Percentiles rank a stretch among this genome's conserved stretches.
Evolutionary conservation across 805 yeast species (phyloP).

Genomic region (Hanseniaspora lachancei): DNA sequence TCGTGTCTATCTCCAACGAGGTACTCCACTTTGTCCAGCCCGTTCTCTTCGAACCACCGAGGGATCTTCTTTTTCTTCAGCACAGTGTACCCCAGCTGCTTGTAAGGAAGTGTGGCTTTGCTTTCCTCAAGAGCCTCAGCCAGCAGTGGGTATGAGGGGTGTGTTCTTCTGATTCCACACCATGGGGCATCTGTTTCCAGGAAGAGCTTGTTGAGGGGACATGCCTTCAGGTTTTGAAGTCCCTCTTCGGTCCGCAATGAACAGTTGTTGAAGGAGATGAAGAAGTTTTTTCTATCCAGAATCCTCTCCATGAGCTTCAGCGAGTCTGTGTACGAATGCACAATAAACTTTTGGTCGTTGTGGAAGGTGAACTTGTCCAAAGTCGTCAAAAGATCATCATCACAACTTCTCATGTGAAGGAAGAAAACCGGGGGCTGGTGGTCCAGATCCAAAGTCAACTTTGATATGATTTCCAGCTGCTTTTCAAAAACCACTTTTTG

Average conservation of each 20-base stretch:
- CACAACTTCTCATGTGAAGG: conserved; percentile 78
- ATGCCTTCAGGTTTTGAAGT: conserved; percentile 33
- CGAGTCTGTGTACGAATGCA: conserved; percentile 90
- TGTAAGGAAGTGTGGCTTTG: background rate
- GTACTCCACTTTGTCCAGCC: conserved; percentile 22
- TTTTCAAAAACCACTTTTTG: conserved; percentile 56
- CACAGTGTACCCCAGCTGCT: conserved; percentile 12
- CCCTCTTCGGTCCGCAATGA: conserved; percentile 48
- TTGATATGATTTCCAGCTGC: conserved; percentile 50
- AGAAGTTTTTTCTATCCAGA: conserved; percentile 24
- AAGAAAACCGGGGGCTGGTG: conserved; percentile 62
- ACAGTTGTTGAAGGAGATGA: conserved; percentile 83
- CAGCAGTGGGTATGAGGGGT: conserved; percentile 48
- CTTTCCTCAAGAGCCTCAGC: conserved; percentile 53
- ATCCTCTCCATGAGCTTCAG: conserved; percentile 46
- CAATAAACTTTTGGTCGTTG: conserved; percentile 50
- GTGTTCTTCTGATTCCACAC: conserved; percentile 82
- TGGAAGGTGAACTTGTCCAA: conserved; percentile 40
- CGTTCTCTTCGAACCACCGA: conserved; percentile 13
- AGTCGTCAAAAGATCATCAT: conserved; percentile 59
- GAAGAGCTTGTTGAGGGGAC: conserved; percentile 63
- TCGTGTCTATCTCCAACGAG: conserved; percentile 80
- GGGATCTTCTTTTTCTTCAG: conserved; percentile 7
- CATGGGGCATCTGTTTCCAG: conserved; percentile 97
- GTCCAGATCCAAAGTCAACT: conserved; percentile 26